phyloP scores from a whole-genome alignment of 108 stramenopile genomes.

The Epipyxis sp. region DNA sequence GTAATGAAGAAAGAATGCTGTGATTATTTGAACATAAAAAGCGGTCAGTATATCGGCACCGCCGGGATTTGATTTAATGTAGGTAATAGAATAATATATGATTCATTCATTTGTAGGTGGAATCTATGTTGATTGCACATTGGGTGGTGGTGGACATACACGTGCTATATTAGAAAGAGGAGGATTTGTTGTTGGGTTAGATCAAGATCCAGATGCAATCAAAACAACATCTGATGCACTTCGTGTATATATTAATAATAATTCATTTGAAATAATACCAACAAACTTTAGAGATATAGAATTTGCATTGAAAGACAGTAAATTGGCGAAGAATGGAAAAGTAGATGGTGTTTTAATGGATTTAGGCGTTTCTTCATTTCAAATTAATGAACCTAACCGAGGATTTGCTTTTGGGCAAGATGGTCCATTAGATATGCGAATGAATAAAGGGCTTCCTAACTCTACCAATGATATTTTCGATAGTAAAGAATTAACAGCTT shows the following conservation, averaged over 20 bases:
- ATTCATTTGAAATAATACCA: background rate
- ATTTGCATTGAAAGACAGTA: background rate
- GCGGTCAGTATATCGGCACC: too few species aligned
- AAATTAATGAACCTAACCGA: conserved; percentile 78
- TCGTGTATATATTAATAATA: background rate
- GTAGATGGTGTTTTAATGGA: conserved; percentile 89
- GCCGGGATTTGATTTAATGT: too few species aligned
- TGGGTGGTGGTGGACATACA: conserved; percentile 40
- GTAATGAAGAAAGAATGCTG: conserved; percentile 7
- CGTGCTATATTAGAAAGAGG: conserved; percentile 22
- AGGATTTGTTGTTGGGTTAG: conserved; percentile 26
- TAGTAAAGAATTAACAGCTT: conserved; percentile 59
- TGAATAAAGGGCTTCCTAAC: conserved; percentile 43
- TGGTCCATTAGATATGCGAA: conserved; percentile 93
- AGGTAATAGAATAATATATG: too few species aligned
- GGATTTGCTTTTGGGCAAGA: conserved; percentile 87
- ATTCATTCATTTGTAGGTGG: too few species aligned
- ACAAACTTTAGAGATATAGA: background rate
- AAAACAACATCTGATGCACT: background rate
- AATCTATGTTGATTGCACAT: conserved; percentile 38
- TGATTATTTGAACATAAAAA: background rate
- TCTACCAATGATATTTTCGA: conserved; percentile 24
- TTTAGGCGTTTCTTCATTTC: conserved; percentile 84
- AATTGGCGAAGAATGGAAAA: background rate
- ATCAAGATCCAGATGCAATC: conserved; percentile 41